These are phyloP conservation scores for Trypanosomatidae sp. DNA, from an alignment of 208 protist species.

Conservation along the genomic window DNA sequence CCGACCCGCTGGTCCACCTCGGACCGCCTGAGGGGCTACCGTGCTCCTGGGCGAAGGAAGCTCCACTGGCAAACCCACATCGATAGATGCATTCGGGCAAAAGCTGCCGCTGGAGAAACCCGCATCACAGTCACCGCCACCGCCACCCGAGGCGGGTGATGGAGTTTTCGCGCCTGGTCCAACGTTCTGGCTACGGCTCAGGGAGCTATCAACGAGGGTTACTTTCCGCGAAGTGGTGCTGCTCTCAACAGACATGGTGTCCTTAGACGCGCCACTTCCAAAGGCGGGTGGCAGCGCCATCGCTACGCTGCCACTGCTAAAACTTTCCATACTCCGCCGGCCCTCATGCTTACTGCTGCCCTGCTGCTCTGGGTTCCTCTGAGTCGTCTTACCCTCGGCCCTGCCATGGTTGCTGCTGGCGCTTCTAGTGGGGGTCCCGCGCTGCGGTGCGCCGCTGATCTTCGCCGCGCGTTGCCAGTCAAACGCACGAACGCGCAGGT, in stretches of 20 bases:
- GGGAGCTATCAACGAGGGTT: background rate
- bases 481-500: slow-evolving; percentile 53
- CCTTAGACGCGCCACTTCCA: background rate
- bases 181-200: background rate
- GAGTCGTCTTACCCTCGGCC: background rate
- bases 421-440: background rate
- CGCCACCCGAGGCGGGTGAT: background rate
- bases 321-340: too few relatives aligned
- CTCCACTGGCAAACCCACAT: background rate
- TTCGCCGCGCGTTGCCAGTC: slow-evolving; percentile 51
- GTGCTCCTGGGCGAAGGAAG: background rate
- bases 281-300: too few relatives aligned
- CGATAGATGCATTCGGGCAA: background rate
- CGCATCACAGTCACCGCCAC: background rate
- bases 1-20: background rate
- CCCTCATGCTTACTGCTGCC: too few relatives aligned
- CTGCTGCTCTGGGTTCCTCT: background rate
- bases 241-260: too few relatives aligned
- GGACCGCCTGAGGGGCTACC: background rate
- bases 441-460: slow-evolving; percentile 31
- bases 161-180: too few relatives aligned
- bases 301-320: background rate
- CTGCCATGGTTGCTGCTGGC: background rate
- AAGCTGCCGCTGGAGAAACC: background rate
- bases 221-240: background rate